Evolutionary conservation across 2,329 filamentous ascomycete species (phyloP).

Genomic region (Colletotrichum simmondsii): DNA sequence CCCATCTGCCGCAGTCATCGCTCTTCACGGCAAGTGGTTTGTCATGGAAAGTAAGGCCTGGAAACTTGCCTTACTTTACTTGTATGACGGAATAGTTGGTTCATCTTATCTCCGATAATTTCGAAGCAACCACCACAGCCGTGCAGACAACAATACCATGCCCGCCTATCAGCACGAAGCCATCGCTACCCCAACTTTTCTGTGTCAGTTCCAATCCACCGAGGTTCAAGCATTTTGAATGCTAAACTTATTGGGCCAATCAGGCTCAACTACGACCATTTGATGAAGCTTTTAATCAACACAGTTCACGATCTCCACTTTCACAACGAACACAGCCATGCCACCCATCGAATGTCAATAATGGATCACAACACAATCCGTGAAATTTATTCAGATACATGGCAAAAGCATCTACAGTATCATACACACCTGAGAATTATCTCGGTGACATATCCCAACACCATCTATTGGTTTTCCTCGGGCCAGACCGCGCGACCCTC

Average conservation of each 20-base stretch:
- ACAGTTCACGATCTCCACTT: neutral
- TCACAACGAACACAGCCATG: neutral
- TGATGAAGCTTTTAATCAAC: constrained; percentile 7
- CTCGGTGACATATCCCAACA: constrained; percentile 5
- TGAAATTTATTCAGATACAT: constrained; percentile 28
- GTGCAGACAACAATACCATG: constrained; percentile 2
- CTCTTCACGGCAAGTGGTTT: neutral
- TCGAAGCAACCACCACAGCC: neutral
- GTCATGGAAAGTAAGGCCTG: neutral
- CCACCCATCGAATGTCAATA: neutral
- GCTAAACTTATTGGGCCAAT: constrained; percentile 1
- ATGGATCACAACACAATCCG: neutral
- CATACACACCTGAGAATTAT: constrained; percentile 25
- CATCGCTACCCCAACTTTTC: constrained; percentile 30
- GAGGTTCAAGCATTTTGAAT: neutral
- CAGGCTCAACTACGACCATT: neutral
- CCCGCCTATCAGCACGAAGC: constrained; percentile 13
- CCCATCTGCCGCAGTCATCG: neutral
- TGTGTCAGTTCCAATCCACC: neutral
- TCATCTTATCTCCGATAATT: neutral
- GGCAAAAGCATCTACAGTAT: constrained; percentile 32
- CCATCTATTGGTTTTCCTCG: constrained; percentile 10
- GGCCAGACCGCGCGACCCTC: constrained; percentile 56
- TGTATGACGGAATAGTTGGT: constrained; percentile 11
- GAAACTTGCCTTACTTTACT: too few species aligned